These are phyloP conservation scores for Trifolium fragiferum DNA, from an alignment of 306 rosid genomes.

Conservation along the genomic window DNA sequence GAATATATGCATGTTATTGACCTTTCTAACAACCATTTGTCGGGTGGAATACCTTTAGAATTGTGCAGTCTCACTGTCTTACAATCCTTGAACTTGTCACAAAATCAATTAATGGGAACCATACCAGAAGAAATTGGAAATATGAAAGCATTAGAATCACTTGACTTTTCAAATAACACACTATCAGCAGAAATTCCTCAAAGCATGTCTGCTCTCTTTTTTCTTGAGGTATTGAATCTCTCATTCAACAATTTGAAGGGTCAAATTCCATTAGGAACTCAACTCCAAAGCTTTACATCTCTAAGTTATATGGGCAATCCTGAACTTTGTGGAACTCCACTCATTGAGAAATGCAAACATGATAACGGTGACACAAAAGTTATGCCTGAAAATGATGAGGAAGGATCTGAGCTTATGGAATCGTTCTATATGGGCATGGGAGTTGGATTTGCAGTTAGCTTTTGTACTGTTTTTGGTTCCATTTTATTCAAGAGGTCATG, in stretches of 20 bases:
- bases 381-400: background rate
- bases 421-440: slow-evolving; percentile 27
- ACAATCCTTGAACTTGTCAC: slow-evolving; percentile 35
- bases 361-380: background rate
- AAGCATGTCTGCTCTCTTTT: slow-evolving; percentile 22
- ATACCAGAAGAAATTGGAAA: slow-evolving; percentile 23
- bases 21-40: slow-evolving; percentile 19
- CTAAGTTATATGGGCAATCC: slow-evolving; percentile 36
- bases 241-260: slow-evolving; percentile 43
- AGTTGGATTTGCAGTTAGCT: slow-evolving; percentile 10
- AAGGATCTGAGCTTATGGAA: background rate
- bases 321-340: slow-evolving; percentile 34
- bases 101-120: slow-evolving; percentile 19
- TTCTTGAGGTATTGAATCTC: slow-evolving; percentile 39
- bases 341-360: background rate
- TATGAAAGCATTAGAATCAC: slow-evolving; percentile 38
- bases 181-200: slow-evolving; percentile 43
- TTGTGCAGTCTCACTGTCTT: background rate
- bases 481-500: slow-evolving; percentile 4
- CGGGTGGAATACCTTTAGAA: background rate
- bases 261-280: slow-evolving; percentile 36
- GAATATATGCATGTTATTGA: background rate
- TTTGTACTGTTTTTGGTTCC: slow-evolving; percentile 12
- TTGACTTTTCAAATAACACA: slow-evolving; percentile 40
- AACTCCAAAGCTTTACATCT: slow-evolving; percentile 8